Evolutionary conservation across 768 basidiomycete genomes (phyloP).

Genomic region (Leccinum subtestaceum): DNA sequence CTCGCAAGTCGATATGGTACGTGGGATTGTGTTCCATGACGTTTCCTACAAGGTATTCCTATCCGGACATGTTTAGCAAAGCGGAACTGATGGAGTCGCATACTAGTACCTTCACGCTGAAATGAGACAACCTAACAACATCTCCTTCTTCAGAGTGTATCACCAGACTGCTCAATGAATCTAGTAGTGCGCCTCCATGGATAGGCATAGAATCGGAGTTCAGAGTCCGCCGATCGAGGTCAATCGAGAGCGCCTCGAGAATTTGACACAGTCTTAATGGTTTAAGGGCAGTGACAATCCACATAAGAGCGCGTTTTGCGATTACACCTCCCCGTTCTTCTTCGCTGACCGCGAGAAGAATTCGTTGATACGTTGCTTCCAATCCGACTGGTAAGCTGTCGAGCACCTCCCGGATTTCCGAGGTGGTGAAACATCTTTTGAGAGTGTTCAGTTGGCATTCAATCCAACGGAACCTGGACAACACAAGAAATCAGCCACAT

Average conservation of each 20-base stretch:
- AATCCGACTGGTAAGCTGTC: background rate
- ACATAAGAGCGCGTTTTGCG: background rate
- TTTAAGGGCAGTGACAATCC: background rate
- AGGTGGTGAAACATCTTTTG: background rate
- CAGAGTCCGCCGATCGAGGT: background rate
- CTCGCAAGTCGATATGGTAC: no score
- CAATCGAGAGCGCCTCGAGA: background rate
- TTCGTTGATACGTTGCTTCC: background rate
- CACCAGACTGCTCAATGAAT: background rate
- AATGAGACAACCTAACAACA: background rate
- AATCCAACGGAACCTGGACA: background rate
- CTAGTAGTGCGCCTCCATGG: background rate
- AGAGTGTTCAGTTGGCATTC: background rate
- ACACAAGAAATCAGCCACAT: background rate
- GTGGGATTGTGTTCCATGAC: no score
- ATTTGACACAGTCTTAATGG: background rate
- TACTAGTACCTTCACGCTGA: background rate
- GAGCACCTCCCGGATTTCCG: background rate
- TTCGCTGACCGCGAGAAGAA: background rate
- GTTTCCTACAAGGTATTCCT: no score
- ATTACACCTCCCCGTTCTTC: background rate
- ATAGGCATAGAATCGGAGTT: background rate
- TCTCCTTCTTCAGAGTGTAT: background rate
- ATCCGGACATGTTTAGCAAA: no score
- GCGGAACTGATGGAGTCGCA: accelerated